phyloP scores from a whole-genome alignment of 768 basidiomycete genomes.

The Hericium alpestre region DNA sequence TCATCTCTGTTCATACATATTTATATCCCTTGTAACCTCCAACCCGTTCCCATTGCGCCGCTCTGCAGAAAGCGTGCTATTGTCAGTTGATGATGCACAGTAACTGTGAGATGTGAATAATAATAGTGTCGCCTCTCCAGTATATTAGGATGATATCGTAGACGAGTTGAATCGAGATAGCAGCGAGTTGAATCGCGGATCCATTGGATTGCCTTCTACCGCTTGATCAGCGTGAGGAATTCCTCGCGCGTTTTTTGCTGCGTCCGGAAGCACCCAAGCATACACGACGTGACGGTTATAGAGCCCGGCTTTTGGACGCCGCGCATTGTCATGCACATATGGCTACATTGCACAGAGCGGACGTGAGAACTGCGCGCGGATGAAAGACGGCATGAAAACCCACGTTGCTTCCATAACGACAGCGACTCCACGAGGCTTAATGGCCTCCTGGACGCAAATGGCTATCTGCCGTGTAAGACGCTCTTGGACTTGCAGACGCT shows the following conservation, averaged over 20 bases:
- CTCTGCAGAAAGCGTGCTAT: not conserved
- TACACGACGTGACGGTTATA: slow-evolving; percentile 90
- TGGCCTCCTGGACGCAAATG: slow-evolving; percentile 95
- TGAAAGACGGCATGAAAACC: slow-evolving; percentile 23
- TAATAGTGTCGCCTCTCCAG: not conserved
- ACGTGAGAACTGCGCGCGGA: slow-evolving; percentile 8
- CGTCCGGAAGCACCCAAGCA: slow-evolving; percentile 97
- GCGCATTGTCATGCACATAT: slow-evolving; percentile 99
- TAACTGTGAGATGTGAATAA: not conserved
- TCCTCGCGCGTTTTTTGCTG: slow-evolving; percentile 98
- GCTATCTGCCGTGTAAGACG: slow-evolving; percentile 96
- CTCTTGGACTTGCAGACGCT: slow-evolving; percentile 95
- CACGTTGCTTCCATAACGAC: slow-evolving; percentile 99
- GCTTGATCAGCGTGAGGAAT: slow-evolving; percentile 79
- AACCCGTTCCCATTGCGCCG: not conserved
- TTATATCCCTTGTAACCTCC: not conserved
- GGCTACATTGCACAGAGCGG: slow-evolving; percentile 35
- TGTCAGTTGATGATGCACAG: not conserved
- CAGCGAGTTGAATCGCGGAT: slow-evolving; percentile 40
- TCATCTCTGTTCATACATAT: not conserved
- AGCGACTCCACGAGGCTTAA: slow-evolving; percentile 93
- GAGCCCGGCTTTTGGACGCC: slow-evolving; percentile 98
- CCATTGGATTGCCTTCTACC: slow-evolving; percentile 6
- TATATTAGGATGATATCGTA: not conserved
- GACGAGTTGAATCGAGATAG: slow-evolving; percentile 10